Percentiles rank a stretch among this genome's conserved stretches.
Conservation (phyloP, 805 yeast genomes). For the Yarrowia sp. region DNA sequence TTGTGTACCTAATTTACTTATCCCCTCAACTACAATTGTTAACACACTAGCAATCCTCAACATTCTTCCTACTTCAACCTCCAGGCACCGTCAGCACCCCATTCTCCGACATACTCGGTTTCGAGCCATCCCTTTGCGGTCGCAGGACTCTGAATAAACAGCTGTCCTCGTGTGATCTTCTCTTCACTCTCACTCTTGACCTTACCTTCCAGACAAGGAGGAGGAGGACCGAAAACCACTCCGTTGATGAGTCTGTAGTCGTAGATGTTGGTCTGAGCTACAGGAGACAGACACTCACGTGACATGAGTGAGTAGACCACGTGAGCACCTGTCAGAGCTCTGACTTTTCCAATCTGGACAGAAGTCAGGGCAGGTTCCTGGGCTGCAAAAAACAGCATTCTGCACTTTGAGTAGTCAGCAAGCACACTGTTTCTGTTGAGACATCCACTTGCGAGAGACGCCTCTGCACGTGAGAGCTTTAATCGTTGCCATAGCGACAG, state of each 20-base stretch:
- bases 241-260: conserved; percentile 42
- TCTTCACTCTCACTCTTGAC: conserved; percentile 42
- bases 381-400: conserved; percentile 40
- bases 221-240: conserved; percentile 46
- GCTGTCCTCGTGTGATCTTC: conserved; percentile 44
- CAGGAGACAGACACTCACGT: conserved; percentile 48
- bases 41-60: too few species aligned
- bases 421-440: conserved; percentile 40
- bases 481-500: conserved; percentile 18
- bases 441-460: conserved; percentile 17
- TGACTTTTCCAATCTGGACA: conserved; percentile 43
- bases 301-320: conserved; percentile 48
- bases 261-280: conserved; percentile 49
- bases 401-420: conserved; percentile 38
- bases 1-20: too few species aligned
- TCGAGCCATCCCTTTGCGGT: conserved; percentile 11
- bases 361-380: conserved; percentile 43
- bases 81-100: conserved; percentile 36
- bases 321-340: conserved; percentile 51
- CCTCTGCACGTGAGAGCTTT: conserved; percentile 7
- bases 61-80: background rate
- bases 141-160: conserved; percentile 46
- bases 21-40: too few species aligned
- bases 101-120: conserved; percentile 35
- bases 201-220: conserved; percentile 47